phyloP scores from a whole-genome alignment of 2,329 filamentous ascomycete species.

The Nemania sp. region DNA sequence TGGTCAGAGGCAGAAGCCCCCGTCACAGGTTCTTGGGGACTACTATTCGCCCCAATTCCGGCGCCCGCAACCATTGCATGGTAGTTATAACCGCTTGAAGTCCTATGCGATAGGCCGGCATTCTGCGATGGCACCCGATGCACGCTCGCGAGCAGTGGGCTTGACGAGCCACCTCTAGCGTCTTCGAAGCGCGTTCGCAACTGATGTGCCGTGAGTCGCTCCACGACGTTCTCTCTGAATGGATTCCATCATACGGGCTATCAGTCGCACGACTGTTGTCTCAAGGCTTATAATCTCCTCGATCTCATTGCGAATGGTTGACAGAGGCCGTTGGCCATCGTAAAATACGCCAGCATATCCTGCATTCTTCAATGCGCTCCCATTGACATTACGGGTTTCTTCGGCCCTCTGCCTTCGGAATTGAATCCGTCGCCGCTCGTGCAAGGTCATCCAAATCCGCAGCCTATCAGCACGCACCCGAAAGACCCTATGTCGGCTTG shows the following conservation, averaged over 20 bases:
- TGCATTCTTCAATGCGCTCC: not conserved
- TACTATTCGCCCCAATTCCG: not conserved
- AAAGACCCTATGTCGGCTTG: slow-evolving; percentile 9
- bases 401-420: slow-evolving; percentile 1
- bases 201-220: slow-evolving; percentile 16
- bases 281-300: not conserved
- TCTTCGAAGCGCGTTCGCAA: not conserved
- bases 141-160: not conserved
- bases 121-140: not conserved
- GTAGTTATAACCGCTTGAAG: not conserved
- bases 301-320: not conserved
- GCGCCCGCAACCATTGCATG: too few species aligned
- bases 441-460: slow-evolving; percentile 9
- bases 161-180: not conserved
- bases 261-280: not conserved
- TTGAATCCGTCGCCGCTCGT: slow-evolving; percentile 1
- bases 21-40: not conserved
- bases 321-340: not conserved
- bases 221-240: not conserved
- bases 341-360: slow-evolving; percentile 6
- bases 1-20: not conserved
- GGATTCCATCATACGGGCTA: slow-evolving; percentile 6
- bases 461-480: slow-evolving; percentile 10
- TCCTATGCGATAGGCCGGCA: not conserved
- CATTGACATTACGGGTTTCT: not conserved